Evolutionary conservation across 768 basidiomycete genomes (phyloP).

Genomic region (Macrolepiota dolichaula): DNA sequence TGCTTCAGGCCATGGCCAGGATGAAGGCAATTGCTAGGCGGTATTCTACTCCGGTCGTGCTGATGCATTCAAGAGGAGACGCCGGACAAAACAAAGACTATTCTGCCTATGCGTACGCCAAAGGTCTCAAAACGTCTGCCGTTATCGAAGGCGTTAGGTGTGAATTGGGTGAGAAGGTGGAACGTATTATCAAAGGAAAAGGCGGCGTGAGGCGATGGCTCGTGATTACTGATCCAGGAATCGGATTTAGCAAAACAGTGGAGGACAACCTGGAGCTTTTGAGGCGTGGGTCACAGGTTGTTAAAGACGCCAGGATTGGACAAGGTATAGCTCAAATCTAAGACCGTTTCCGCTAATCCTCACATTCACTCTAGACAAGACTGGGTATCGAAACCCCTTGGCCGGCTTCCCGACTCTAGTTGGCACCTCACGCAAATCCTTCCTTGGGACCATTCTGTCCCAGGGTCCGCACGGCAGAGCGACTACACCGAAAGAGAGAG

Average conservation of each 20-base stretch:
- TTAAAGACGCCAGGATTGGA: conserved; percentile 34
- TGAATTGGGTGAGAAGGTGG: conserved; percentile 72
- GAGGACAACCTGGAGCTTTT: conserved; percentile 73
- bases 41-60: conserved; percentile 71
- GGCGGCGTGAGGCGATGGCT: conserved; percentile 85
- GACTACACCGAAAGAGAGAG: conserved; percentile 64
- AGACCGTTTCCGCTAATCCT: conserved; percentile 2
- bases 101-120: conserved; percentile 37
- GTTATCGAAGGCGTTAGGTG: conserved; percentile 64
- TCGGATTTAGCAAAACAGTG: conserved; percentile 90
- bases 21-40: conserved; percentile 69
- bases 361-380: conserved; percentile 11
- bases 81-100: conserved; percentile 75
- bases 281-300: conserved; percentile 44
- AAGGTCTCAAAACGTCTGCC: conserved; percentile 22
- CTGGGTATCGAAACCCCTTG: conserved; percentile 41
- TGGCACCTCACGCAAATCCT: conserved; percentile 82
- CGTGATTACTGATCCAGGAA: conserved; percentile 85
- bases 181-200: conserved; percentile 56
- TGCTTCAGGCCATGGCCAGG: conserved; percentile 35
- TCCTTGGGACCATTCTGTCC: conserved; percentile 66
- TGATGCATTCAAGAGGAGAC: conserved; percentile 95
- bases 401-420: conserved; percentile 65
- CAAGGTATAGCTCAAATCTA: conserved; percentile 19
- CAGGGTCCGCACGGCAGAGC: conserved; percentile 46